These are phyloP conservation scores for Zygoascus flipseniorum DNA, from an alignment of 805 yeast species.

Conservation along the genomic window DNA sequence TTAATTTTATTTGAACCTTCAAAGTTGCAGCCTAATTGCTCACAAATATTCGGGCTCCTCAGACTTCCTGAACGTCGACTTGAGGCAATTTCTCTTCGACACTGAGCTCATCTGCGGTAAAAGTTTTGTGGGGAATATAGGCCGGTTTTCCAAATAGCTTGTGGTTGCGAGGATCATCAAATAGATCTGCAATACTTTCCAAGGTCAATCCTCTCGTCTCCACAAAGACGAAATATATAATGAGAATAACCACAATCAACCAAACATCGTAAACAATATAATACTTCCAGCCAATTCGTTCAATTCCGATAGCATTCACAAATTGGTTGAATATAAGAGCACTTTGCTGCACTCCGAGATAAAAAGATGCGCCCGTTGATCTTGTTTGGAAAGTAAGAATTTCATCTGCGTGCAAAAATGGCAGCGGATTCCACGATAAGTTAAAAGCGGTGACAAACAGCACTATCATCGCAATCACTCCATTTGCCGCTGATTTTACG, in stretches of 20 bases:
- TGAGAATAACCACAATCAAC: constrained; percentile 21
- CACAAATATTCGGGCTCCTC: neutral
- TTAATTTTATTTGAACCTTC: neutral
- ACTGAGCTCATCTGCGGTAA: neutral
- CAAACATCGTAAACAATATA: constrained; percentile 28
- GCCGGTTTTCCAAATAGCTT: neutral
- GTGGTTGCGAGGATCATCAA: constrained; percentile 2
- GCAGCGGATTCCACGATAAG: neutral
- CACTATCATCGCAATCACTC: neutral
- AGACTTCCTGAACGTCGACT: neutral
- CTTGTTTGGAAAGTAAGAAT: constrained; percentile 3
- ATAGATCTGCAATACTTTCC: constrained; percentile 68
- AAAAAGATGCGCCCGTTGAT: constrained; percentile 1
- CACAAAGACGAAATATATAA: constrained; percentile 59
- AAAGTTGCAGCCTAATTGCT: neutral
- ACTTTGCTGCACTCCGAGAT: neutral
- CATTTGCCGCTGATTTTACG: neutral
- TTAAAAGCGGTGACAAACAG: neutral
- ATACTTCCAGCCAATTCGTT: constrained; percentile 35
- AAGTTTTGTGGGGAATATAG: neutral
- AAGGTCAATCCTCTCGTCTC: constrained; percentile 72
- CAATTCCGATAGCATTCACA: constrained; percentile 36
- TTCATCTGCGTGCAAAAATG: constrained; percentile 1
- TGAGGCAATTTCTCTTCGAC: neutral
- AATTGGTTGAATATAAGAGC: constrained; percentile 23